Percentiles rank a stretch among this genome's conserved stretches.
Conservation (phyloP, 495 filamentous ascomycete species). For the Daldinia decipiens region DNA sequence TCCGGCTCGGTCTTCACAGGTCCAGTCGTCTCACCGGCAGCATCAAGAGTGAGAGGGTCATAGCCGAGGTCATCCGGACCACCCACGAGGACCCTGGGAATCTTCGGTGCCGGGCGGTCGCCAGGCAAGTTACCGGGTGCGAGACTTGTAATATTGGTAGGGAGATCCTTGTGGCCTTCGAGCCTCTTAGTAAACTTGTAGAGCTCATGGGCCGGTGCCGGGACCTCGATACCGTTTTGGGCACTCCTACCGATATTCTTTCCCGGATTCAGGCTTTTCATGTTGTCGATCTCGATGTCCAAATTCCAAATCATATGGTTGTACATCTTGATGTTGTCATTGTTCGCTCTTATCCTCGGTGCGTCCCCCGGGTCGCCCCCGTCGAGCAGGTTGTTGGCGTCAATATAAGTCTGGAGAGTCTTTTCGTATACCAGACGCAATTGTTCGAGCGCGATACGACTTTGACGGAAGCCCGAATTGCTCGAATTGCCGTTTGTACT, state of each 20-base stretch:
- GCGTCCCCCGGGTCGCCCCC: slow-evolving; percentile 24
- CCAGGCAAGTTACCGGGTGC: slow-evolving; percentile 31
- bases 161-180: slow-evolving; percentile 16
- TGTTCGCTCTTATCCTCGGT: slow-evolving; percentile 28
- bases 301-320: slow-evolving; percentile 35
- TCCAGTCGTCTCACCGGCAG: not conserved
- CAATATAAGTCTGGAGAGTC: not conserved
- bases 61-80: not conserved
- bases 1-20: not conserved
- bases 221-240: not conserved
- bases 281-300: slow-evolving; percentile 28
- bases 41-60: not conserved
- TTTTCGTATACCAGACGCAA: slow-evolving; percentile 9
- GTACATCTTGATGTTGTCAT: slow-evolving; percentile 38
- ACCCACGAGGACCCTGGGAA: slow-evolving; percentile 37
- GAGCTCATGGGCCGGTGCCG: slow-evolving; percentile 2
- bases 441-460: not conserved
- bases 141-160: slow-evolving; percentile 23
- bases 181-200: slow-evolving; percentile 21
- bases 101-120: slow-evolving; percentile 8
- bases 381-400: slow-evolving; percentile 26
- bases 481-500: accelerated
- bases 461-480: not conserved
- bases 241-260: slow-evolving; percentile 17
- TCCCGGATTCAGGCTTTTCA: slow-evolving; percentile 4